A percentile compares a stretch with the other conserved stretches of the same genome.
phyloP scores from a whole-genome alignment of 305 asterid species.

The Solanum hybrid region DNA sequence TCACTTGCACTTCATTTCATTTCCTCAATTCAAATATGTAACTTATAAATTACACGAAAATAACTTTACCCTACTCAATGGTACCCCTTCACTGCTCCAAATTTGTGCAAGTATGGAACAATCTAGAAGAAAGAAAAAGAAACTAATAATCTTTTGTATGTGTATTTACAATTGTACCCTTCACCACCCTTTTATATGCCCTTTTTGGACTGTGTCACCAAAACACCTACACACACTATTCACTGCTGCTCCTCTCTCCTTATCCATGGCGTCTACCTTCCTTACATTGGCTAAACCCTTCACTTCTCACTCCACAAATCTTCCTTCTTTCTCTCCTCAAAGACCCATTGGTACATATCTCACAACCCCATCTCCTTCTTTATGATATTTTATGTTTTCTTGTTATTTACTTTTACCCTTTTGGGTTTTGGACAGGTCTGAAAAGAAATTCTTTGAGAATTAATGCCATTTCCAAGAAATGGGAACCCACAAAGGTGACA shows the following conservation, averaged over 20 bases:
- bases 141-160: neutral
- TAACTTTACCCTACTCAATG: neutral
- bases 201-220: neutral
- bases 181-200: neutral
- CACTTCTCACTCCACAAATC: slow-evolving; percentile 16
- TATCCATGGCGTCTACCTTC: slow-evolving; percentile 75
- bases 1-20: neutral
- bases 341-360: slow-evolving; percentile 22
- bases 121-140: neutral
- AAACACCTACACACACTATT: neutral
- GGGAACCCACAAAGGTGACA: slow-evolving; percentile 60
- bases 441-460: slow-evolving; percentile 38
- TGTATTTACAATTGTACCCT: neutral
- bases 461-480: slow-evolving; percentile 48
- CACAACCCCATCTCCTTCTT: neutral
- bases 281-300: slow-evolving; percentile 44
- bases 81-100: neutral
- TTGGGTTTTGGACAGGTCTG: slow-evolving; percentile 23
- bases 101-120: neutral
- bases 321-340: slow-evolving; percentile 26
- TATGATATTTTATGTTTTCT: neutral
- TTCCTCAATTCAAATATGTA: neutral
- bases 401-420: neutral
- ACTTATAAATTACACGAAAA: no score
- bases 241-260: slow-evolving; percentile 9